A percentile compares a stretch with the other conserved stretches of the same genome.
These are phyloP conservation scores for Alternaria infectoria DNA, from an alignment of 2,329 filamentous ascomycete species.

Conservation along the genomic window DNA sequence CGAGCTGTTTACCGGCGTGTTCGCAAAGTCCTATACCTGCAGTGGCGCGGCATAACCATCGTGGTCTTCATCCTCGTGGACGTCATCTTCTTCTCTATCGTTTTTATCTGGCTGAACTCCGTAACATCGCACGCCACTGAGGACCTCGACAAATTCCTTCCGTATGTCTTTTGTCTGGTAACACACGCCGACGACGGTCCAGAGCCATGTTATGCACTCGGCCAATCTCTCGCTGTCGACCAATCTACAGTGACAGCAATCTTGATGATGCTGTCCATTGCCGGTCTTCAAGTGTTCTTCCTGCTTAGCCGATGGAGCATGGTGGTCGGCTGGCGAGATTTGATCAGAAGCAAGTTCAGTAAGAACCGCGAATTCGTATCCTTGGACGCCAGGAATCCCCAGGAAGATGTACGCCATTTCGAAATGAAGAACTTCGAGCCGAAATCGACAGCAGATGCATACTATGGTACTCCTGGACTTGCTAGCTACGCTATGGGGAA, in stretches of 20 bases:
- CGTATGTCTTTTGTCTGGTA: constrained; percentile 78
- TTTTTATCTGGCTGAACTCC: constrained; percentile 81
- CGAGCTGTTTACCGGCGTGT: constrained; percentile 88
- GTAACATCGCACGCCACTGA: constrained; percentile 65
- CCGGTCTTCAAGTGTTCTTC: constrained; percentile 83
- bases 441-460: constrained; percentile 35
- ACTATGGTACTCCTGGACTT: constrained; percentile 30
- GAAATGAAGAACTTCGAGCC: constrained; percentile 45
- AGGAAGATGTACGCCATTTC: constrained; percentile 39
- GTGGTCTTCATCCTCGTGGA: constrained; percentile 89
- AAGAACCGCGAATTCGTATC: constrained; percentile 84
- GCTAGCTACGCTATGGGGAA: constrained; percentile 25
- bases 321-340: constrained; percentile 79
- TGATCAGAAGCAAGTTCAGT: constrained; percentile 59
- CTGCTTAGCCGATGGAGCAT: constrained; percentile 86
- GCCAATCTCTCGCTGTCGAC: constrained; percentile 69
- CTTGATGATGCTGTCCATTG: constrained; percentile 78
- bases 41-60: constrained; percentile 92
- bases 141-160: constrained; percentile 61
- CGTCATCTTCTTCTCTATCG: constrained; percentile 89
- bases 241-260: constrained; percentile 81
- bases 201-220: constrained; percentile 67
- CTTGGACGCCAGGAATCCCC: constrained; percentile 69
- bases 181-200: constrained; percentile 65
- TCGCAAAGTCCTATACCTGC: constrained; percentile 82